Conservation (phyloP, 2,329 filamentous ascomycete genomes). For the Ophiostoma montium region DNA sequence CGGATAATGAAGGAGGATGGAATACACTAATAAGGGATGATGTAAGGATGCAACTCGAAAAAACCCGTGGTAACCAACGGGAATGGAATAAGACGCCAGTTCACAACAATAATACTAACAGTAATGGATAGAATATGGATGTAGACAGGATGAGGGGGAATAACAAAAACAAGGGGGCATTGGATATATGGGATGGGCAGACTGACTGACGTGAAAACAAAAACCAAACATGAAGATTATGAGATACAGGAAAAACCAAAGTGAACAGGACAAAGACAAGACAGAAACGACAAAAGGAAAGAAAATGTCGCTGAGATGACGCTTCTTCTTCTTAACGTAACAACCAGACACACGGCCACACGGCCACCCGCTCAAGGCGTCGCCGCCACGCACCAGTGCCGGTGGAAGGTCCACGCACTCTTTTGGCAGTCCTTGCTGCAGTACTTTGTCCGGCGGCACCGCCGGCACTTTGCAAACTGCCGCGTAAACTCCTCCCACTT, state of each 20-base stretch:
- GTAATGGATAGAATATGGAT: too few relatives aligned
- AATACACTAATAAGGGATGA: neutral
- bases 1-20: neutral
- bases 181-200: neutral
- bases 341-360: too few relatives aligned
- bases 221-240: neutral
- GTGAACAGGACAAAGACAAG: neutral
- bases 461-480: conserved; percentile 94
- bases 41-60: neutral
- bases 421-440: conserved; percentile 99
- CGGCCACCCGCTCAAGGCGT: conserved; percentile 26
- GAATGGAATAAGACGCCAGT: neutral
- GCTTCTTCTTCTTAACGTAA: too few relatives aligned
- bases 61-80: neutral
- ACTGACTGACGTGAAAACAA: neutral
- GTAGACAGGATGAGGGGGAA: neutral
- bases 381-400: conserved; percentile 89
- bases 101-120: neutral
- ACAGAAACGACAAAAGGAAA: neutral
- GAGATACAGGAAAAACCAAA: neutral
- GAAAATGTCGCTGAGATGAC: neutral
- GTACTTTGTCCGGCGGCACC: conserved; percentile 93
- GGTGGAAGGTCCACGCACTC: conserved; percentile 94
- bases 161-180: neutral
- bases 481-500: conserved; percentile 97